Base-by-base conservation (phyloP, 169 alveolate genomes). In the Plasmodium gaboni region DNA sequence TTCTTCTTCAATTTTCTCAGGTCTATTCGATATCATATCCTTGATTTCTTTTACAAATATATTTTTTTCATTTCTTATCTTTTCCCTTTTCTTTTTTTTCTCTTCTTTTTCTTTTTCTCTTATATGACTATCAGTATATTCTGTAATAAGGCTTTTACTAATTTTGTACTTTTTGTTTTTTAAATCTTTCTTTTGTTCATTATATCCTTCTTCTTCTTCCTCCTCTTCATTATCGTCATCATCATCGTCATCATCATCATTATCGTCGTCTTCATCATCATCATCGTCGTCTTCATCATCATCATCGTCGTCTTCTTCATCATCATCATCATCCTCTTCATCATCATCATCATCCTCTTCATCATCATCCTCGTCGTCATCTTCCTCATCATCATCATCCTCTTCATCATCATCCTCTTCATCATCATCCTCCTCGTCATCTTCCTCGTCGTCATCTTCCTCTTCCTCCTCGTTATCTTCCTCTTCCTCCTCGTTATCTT, bases 1-100 rank as follows among this genome's bases (percentile, higher is more conserved):
- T 90, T 55, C 73, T 83, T 44, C 94, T 92, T 63, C 88, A 9
- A 92, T 83, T 80, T 73, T 92, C 88, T 78, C 94, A 80, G 87
- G 87, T 68, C 80, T 70, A 42, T 50, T 88, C 48, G 85, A 88
- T 17, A 80, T 74, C 93, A 86, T 74, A 24, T 61, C 87, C 61
- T 71, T 72, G 50, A 78, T 70, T 63, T 76, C 94, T 48, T 69
- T 71, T 44, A 85, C 44, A 73, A 86, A 86, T 71, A 59, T 10
- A 48, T 57, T 64, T 88, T 74, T 71, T 50, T 80, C 91, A 48
- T 73, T 88, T 64, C 60, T 88, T 17, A 73, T 55, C 60, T 73
- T 71, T 61, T 88, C 89, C 64, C 86, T 88, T 60, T 69, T 68
- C 68, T 76, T 78, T 78, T 73, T 68, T 55, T 88, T 78, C 55